Conservation (phyloP, 108 stramenopile genomes). For the Schizochytrium sp. region DNA sequence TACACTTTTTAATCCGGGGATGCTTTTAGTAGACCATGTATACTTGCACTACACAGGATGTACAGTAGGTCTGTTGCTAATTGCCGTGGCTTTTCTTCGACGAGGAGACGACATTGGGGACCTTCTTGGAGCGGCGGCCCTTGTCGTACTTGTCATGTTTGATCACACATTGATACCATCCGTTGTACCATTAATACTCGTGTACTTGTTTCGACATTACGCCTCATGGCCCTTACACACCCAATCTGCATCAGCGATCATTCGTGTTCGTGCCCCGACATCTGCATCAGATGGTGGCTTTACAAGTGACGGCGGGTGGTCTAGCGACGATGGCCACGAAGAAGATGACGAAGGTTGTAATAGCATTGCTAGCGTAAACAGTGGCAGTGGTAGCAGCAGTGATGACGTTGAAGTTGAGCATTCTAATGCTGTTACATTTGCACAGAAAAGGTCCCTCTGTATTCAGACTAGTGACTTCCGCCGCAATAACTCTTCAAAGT, state of each 20-base stretch:
- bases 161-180: slow-evolving; percentile 35
- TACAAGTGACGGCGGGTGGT: neutral
- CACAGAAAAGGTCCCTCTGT: too few relatives aligned
- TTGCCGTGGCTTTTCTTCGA: slow-evolving; percentile 1
- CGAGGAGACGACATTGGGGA: slow-evolving; percentile 41
- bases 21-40: slow-evolving; percentile 42
- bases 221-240: neutral
- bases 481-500: too few relatives aligned
- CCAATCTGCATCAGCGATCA: neutral
- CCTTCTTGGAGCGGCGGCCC: slow-evolving; percentile 5
- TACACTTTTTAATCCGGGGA: slow-evolving; percentile 37
- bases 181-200: neutral
- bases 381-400: neutral
- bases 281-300: slow-evolving; percentile 22
- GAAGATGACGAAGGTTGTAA: neutral
- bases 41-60: slow-evolving; percentile 17
- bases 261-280: neutral
- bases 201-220: slow-evolving; percentile 26
- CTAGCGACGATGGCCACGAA: neutral
- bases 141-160: slow-evolving; percentile 29
- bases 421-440: too few relatives aligned
- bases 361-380: neutral
- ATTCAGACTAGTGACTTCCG: too few relatives aligned
- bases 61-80: slow-evolving; percentile 18
- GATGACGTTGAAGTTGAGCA: too few relatives aligned